Percentiles rank a stretch among this genome's conserved stretches.
phyloP scores from a whole-genome alignment of 2,329 filamentous ascomycete genomes.

The Metarhizium album region DNA sequence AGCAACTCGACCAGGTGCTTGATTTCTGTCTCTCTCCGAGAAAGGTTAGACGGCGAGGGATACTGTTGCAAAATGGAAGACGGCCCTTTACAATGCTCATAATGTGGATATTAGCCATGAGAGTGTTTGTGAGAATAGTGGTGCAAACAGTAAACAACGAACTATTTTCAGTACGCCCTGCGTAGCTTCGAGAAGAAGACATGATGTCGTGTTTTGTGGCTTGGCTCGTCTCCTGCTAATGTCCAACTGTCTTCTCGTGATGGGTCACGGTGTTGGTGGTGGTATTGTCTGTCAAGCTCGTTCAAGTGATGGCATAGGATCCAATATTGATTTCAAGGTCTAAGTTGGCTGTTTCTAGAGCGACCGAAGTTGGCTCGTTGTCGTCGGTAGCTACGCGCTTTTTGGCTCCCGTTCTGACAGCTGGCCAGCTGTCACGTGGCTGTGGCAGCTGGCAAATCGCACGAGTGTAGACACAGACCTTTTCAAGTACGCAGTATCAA shows the following conservation, averaged over 20 bases:
- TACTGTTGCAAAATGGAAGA: neutral
- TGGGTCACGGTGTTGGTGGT: neutral
- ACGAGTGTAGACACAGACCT: neutral
- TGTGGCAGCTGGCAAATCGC: neutral
- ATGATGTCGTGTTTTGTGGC: neutral
- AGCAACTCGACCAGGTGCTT: conserved; percentile 12
- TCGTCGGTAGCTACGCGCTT: neutral
- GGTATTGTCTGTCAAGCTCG: neutral
- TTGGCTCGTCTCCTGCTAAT: neutral
- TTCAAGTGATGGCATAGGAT: no score
- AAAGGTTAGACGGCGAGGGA: neutral
- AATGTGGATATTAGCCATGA: neutral
- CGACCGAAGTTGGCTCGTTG: neutral
- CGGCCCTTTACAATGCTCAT: neutral
- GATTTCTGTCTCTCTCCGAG: conserved; percentile 1
- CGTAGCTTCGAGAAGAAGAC: neutral
- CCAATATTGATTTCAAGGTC: neutral
- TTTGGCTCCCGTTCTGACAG: neutral
- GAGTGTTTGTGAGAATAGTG: neutral
- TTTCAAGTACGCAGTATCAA: neutral
- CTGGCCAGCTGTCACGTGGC: neutral
- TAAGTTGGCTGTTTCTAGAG: neutral
- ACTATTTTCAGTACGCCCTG: neutral
- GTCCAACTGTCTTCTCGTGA: neutral
- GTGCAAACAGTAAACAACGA: neutral